Percentiles rank a stretch among this genome's conserved stretches.
phyloP scores from a whole-genome alignment of 176 grass and related monocot species.

The Metroxylon sagu region DNA sequence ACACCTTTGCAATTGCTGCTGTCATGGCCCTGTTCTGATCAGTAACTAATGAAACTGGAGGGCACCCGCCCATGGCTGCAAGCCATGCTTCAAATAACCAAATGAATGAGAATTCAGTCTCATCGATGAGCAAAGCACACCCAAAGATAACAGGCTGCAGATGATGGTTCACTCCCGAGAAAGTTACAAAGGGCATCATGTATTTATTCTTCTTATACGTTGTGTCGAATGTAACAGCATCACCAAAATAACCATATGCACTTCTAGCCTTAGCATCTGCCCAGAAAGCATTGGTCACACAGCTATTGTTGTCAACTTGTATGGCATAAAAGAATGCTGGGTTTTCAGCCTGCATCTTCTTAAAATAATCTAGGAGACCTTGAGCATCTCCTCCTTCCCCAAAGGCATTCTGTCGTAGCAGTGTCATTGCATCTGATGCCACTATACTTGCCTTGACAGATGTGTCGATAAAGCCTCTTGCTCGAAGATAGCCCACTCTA shows the following conservation, averaged over 20 bases:
- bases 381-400: constrained; percentile 58
- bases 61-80: constrained; percentile 49
- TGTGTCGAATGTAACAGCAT: constrained; percentile 73
- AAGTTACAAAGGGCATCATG: constrained; percentile 79
- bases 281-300: constrained; percentile 73
- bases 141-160: constrained; percentile 75
- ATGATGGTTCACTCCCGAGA: constrained; percentile 89
- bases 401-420: constrained; percentile 56
- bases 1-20: constrained; percentile 60
- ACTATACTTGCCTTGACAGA: constrained; percentile 31
- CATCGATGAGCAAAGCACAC: constrained; percentile 74
- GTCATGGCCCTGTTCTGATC: constrained; percentile 77
- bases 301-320: constrained; percentile 70
- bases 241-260: constrained; percentile 63
- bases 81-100: constrained; percentile 93
- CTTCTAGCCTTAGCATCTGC: constrained; percentile 60
- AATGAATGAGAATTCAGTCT: constrained; percentile 66
- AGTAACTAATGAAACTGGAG: constrained; percentile 58
- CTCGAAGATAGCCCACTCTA: constrained; percentile 63
- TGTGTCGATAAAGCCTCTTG: constrained; percentile 38
- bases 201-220: constrained; percentile 88
- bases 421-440: constrained; percentile 32
- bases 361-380: constrained; percentile 67
- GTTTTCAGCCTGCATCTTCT: constrained; percentile 50
- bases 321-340: constrained; percentile 73